Evolutionary conservation across 176 grass and related monocot species (phyloP).

Genomic region (Triticum monococcum): DNA sequence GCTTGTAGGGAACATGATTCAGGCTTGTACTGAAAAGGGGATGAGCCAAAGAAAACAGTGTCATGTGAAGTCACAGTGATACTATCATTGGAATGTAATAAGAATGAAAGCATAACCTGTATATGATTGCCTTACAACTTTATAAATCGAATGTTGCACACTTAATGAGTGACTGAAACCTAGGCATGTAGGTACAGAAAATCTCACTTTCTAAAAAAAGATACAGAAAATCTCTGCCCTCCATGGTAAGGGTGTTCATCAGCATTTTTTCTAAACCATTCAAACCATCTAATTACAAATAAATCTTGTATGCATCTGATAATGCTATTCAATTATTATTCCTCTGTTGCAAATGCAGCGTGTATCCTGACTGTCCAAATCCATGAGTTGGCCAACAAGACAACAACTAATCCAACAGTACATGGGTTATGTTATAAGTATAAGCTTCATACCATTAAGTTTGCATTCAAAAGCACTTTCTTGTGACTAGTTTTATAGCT

Average conservation of each 20-base stretch:
- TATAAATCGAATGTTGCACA: background rate
- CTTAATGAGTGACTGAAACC: background rate
- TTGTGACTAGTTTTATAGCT: background rate
- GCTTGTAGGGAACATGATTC: conserved; percentile 69
- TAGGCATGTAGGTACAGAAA: background rate
- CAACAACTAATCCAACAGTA: background rate
- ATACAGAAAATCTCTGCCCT: background rate
- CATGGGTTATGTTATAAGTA: too few species aligned
- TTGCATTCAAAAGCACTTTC: background rate
- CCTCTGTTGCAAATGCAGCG: background rate
- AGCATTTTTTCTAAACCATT: background rate
- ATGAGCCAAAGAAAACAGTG: conserved; percentile 12
- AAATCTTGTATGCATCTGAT: background rate
- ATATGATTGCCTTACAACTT: background rate
- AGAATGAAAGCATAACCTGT: background rate
- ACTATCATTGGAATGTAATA: background rate
- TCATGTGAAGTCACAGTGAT: background rate
- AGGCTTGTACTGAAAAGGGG: conserved; percentile 67
- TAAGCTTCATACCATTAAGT: background rate
- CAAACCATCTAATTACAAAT: background rate
- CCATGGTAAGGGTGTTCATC: background rate
- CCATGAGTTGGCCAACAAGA: background rate
- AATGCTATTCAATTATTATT: background rate
- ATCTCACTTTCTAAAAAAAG: background rate
- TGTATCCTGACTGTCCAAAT: background rate